Percentiles rank a stretch among this genome's conserved stretches.
These are phyloP conservation scores for Clarireedia sp. DNA, from an alignment of 2,329 filamentous ascomycete genomes.

Conservation along the genomic window DNA sequence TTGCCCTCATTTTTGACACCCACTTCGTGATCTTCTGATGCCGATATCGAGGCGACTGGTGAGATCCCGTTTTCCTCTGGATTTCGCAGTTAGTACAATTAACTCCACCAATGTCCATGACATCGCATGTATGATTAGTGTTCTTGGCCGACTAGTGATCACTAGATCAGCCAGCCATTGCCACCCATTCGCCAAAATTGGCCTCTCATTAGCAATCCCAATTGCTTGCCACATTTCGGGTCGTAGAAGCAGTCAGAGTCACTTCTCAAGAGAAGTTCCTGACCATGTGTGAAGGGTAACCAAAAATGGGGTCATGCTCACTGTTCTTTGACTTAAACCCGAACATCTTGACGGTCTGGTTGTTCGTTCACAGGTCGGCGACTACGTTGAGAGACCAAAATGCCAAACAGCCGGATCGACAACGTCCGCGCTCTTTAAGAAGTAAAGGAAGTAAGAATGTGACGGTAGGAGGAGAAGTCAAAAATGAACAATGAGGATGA, in stretches of 20 bases:
- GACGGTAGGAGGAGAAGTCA: neutral
- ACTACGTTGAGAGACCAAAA: neutral
- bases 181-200: too few relatives aligned
- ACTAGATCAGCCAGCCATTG: neutral
- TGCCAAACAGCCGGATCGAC: neutral
- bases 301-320: neutral
- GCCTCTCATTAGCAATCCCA: neutral
- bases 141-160: neutral
- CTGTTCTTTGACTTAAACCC: neutral
- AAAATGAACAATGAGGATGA: neutral
- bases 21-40: conserved; percentile 15
- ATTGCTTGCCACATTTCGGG: neutral
- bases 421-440: neutral
- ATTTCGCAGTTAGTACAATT: neutral
- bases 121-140: neutral
- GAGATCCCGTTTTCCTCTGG: neutral
- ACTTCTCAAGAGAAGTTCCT: too few relatives aligned
- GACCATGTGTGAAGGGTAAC: neutral
- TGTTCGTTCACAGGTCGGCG: neutral
- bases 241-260: too few relatives aligned
- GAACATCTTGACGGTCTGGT: neutral
- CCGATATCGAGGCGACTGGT: neutral
- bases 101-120: neutral
- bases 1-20: conserved; percentile 18
- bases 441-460: neutral